Evolutionary conservation across 139 green algal species (phyloP), one percentile per base, ranked within the genome.

Genomic region (Coelastrella sp.): DNA sequence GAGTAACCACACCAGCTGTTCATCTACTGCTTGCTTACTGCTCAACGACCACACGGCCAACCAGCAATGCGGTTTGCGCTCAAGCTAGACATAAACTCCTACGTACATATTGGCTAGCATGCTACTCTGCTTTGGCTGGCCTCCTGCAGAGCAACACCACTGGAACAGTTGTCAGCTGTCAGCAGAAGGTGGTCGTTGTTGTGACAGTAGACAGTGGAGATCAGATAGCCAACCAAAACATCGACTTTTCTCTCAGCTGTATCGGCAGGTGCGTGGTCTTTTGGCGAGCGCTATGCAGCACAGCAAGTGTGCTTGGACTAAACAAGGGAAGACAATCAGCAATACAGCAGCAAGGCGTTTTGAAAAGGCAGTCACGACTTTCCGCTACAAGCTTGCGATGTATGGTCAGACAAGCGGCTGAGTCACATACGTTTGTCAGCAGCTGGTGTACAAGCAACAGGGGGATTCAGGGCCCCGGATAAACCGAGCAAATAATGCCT

Each of bases 171-270:
- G 3, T 78, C 56, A 5, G 16, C 54, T 98, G 96, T 90, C 60
- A 82, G 0, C 89, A 97, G 80, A 96, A 98, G 92, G 66, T 98
- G 7, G 89, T 98, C 22, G 87, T 96, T 11, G 95, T 93, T 3
- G n/a, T 98, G 5, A 87, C 90, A 8, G 87, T 98, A 6, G 90
- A 90, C 13, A 92, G 90, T 56, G 92, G 93, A 19, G 92, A 94
- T 22, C 83, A 66, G 13, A 88, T 97, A 10, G 77, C 81, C 10
- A 97, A 93, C 2, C 88, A 96, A 75, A 11, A 86, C 5, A 90
- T 98, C 1, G 73, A 95, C 4, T 96, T 97, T 17, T 84, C 47
- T 0, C 23, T 98, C 2, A 86, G 68, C 5, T 98, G 96, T 87
- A 83, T 98, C 47, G 92, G 93, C 91, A 88, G 83, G 83, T 88